Evolutionary conservation across 805 yeast species (phyloP).

Genomic region (Nakazawaea pomicola): DNA sequence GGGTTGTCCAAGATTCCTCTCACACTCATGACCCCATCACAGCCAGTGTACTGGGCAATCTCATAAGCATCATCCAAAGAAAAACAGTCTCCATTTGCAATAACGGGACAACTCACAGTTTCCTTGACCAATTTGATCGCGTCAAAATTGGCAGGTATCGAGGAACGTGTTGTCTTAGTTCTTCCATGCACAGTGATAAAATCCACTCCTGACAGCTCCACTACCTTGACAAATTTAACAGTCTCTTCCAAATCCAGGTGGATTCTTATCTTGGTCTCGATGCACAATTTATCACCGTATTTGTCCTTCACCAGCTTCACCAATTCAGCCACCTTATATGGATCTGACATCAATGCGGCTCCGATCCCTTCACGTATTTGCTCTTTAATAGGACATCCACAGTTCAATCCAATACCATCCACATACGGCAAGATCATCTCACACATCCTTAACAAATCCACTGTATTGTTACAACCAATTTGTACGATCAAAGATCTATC

Average conservation of each 20-base stretch:
- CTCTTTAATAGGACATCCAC: slow-evolving; percentile 96
- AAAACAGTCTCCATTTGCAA: slow-evolving; percentile 98
- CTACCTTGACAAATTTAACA: slow-evolving; percentile 59
- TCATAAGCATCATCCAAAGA: slow-evolving; percentile 53
- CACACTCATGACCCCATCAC: slow-evolving; percentile 94
- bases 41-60: slow-evolving; percentile 65
- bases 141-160: slow-evolving; percentile 76
- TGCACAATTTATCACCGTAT: slow-evolving; percentile 65
- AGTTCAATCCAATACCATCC: slow-evolving; percentile 91
- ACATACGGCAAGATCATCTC: slow-evolving; percentile 87
- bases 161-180: slow-evolving; percentile 76
- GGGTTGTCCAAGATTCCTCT: slow-evolving; percentile 86
- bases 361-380: slow-evolving; percentile 96
- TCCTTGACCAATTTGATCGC: slow-evolving; percentile 68
- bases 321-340: slow-evolving; percentile 77
- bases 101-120: slow-evolving; percentile 65
- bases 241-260: slow-evolving; percentile 76
- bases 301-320: slow-evolving; percentile 74
- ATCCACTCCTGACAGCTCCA: slow-evolving; percentile 88
- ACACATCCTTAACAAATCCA: slow-evolving; percentile 76
- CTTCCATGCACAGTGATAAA: slow-evolving; percentile 94
- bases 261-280: slow-evolving; percentile 90
- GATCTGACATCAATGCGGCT: slow-evolving; percentile 86
- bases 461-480: slow-evolving; percentile 82
- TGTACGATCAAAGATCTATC: slow-evolving; percentile 82